Base-by-base conservation (phyloP, 352 stramenopile species). In the Globisporangium nagaii region DNA sequence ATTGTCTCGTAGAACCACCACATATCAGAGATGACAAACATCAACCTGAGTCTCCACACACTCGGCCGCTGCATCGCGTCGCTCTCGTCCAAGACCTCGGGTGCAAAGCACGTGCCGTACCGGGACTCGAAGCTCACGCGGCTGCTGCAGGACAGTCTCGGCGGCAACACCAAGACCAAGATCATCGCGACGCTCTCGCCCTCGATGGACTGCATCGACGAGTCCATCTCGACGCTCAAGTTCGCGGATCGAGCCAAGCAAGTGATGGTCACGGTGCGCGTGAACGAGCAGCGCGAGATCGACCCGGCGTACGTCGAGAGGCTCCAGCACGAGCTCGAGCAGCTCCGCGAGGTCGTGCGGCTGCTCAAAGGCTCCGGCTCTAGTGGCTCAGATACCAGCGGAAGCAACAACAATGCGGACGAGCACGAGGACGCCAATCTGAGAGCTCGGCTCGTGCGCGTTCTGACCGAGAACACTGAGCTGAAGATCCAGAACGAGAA, bases 1-100 rank as follows among this genome's bases (percentile, higher is more conserved):
- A n/a, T n/a, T 49, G 25, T 9, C 9, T 1, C 3, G 19, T 43
- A 83, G 66, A 70, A 88, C 8, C 68, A 84, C 50, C 88, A 96
- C 57, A 85, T 97, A 37, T 90, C 76, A 12, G 92, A 98, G 62
- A 95, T 98, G 87, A 98, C 86, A 15, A 97, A 94, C 57, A 98
- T 98, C 60, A 98, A 98, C 63, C 56, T 96, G 35, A 96, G 83
- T 66, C 75, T 98, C 13, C 87, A 96, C 59, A 96, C 86, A 13
- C 71, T 98, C 3, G 93, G 92, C 7, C 67, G 87, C 28, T 96
- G 86, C 48, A 97, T 97, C 30, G 79, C 82, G 6, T 68, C 87
- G 15, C 62, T 97, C 10, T 86, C 79, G 0, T 67, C 66, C 34
- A 86, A 84, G 43, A 54, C 52, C 30, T 68, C 54, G 12, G 42